Evolutionary conservation across 1,139 yeast genomes (phyloP), one percentile per base, ranked within the genome.

Genomic region (Yamadazyma oceani): DNA sequence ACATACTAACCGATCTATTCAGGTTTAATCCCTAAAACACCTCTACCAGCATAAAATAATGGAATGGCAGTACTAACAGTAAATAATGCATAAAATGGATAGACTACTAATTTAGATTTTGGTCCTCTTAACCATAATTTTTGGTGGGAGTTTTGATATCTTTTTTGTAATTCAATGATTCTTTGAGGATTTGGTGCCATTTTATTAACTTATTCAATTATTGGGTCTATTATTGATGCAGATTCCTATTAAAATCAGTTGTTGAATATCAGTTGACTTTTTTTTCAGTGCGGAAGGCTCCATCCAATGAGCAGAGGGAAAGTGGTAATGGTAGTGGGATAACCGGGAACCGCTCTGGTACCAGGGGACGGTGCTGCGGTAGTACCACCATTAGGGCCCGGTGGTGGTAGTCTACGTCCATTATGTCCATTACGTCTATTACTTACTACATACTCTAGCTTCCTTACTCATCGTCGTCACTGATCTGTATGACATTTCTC

Each of bases 41-140:
- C 95, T 73, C 94, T 84, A 54, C 85, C 92, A 39, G 85, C 64
- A 77, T 84, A 87, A 72, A 65, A 79, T 51, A 84, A 69, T 53
- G 95, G 86, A 49, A 79, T 76, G 49, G 77, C 75, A 41, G 88
- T 76, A 53, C 89, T 73, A 46, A 84, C 74, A 47, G 90, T 73
- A 72, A 89, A 85, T 51, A 86, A 73, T 51, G 89, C 94, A 75
- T 81, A 86, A 80, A 84, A 90, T 63, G 97, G 97, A 70, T 85
- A 86, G 54, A 89, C 78, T 63, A 84, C 69, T 58, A 78, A 69
- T 71, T 86, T 87, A 52, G 96, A 81, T 69, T 90, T 82, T 50
- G 71, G 62, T 34, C 75, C 75, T 75, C 83, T 81, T 74, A 80
- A 70, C 88, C 87, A 84, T 62, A 85, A 75, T 57, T 82, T 85